Conservation (phyloP, 192 early-diverging fungal genomes). For the Dispira parvispora region DNA sequence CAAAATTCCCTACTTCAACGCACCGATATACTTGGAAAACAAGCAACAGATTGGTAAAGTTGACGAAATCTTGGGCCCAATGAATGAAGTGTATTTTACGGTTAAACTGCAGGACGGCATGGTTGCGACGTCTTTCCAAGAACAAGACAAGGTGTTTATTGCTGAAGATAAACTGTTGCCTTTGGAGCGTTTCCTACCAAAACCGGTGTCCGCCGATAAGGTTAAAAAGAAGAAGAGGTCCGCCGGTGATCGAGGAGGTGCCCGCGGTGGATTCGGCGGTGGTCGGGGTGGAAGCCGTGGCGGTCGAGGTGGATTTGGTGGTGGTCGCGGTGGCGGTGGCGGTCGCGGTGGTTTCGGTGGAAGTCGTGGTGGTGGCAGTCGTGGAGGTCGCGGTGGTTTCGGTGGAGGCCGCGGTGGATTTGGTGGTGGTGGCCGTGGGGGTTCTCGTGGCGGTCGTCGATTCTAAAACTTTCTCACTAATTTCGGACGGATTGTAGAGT, state of each 20-base stretch:
- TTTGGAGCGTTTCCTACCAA: constrained; percentile 91
- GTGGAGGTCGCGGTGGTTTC: constrained; percentile 30
- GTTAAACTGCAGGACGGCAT: constrained; percentile 92
- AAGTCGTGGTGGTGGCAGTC: constrained; percentile 22
- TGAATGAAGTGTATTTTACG: constrained; percentile 96
- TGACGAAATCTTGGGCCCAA: constrained; percentile 93
- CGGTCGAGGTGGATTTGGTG: constrained; percentile 22
- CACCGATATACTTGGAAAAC: constrained; percentile 94
- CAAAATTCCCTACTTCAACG: constrained; percentile 98
- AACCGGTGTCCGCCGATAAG: constrained; percentile 46
- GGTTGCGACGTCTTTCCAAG: constrained; percentile 80
- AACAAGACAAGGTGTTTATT: constrained; percentile 83
- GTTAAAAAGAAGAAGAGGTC: constrained; percentile 33
- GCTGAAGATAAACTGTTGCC: constrained; percentile 86
- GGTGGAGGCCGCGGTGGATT: constrained; percentile 26
- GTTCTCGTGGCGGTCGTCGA: constrained; percentile 10
- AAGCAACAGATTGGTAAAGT: constrained; percentile 99
- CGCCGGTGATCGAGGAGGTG: constrained; percentile 39
- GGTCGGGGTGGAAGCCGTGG: constrained; percentile 20
- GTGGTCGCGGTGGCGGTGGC: constrained; percentile 33
- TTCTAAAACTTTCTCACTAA: too few relatives aligned
- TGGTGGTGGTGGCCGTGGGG: constrained; percentile 18
- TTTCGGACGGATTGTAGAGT: too few relatives aligned
- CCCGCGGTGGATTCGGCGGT: constrained; percentile 27
- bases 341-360: constrained; percentile 34